Evolutionary conservation across 805 yeast species (phyloP).

Genomic region (Isabelozyma heimii): DNA sequence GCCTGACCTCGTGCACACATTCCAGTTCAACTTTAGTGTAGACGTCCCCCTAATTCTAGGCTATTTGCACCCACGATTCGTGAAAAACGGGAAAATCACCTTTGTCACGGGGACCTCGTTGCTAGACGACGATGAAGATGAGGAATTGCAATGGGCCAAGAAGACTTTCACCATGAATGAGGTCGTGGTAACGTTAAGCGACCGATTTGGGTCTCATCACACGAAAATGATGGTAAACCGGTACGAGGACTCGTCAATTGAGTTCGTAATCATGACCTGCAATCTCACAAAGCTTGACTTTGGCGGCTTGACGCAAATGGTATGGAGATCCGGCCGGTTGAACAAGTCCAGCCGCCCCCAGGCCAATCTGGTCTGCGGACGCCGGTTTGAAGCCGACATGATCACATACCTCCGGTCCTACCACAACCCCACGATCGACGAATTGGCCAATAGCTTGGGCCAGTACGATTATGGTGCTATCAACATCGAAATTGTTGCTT

Average conservation of each 20-base stretch:
- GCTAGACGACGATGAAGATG: slow-evolving; percentile 7
- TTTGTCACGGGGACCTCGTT: slow-evolving; percentile 28
- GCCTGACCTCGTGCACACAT: slow-evolving; percentile 29
- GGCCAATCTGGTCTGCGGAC: slow-evolving; percentile 6
- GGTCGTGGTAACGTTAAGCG: slow-evolving; percentile 32
- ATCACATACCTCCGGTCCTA: slow-evolving; percentile 46
- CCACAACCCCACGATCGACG: slow-evolving; percentile 19
- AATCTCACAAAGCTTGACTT: slow-evolving; percentile 58
- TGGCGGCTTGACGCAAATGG: slow-evolving; percentile 58
- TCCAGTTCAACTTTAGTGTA: slow-evolving; percentile 49
- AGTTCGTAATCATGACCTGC: slow-evolving; percentile 57
- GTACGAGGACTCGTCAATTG: slow-evolving; percentile 43
- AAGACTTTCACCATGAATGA: slow-evolving; percentile 21
- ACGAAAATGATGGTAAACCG: slow-evolving; percentile 65
- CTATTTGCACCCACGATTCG: slow-evolving; percentile 24
- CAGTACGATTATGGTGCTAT: slow-evolving; percentile 45
- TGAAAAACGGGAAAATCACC: slow-evolving; percentile 14
- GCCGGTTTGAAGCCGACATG: slow-evolving; percentile 46
- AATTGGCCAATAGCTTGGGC: slow-evolving; percentile 24
- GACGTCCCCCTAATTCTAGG: slow-evolving; percentile 39
- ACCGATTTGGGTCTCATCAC: slow-evolving; percentile 52
- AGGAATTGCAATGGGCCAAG: slow-evolving; percentile 8
- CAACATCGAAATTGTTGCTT: slow-evolving; percentile 52
- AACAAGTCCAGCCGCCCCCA: slow-evolving; percentile 6
- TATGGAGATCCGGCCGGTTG: slow-evolving; percentile 58